These are phyloP conservation scores for Parachaetomium inaequale DNA, from an alignment of 495 filamentous ascomycete genomes.

Conservation along the genomic window DNA sequence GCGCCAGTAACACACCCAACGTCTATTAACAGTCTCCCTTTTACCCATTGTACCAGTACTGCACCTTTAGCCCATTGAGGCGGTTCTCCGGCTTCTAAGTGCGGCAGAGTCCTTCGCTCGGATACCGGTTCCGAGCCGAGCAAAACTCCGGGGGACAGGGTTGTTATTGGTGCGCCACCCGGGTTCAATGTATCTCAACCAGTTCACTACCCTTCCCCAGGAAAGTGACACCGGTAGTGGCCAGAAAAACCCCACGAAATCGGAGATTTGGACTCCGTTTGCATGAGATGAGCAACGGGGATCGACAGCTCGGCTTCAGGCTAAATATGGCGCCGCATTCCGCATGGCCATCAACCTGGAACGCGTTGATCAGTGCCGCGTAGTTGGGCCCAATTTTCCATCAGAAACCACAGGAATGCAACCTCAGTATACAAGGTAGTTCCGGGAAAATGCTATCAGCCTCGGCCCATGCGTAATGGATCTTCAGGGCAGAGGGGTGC, in stretches of 20 bases:
- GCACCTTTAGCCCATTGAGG: not conserved
- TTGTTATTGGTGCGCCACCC: not conserved
- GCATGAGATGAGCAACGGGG: not conserved
- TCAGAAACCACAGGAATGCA: not conserved
- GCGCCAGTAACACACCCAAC: not conserved
- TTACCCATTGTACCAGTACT: not conserved
- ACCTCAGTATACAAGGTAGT: not conserved
- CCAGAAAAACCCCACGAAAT: constrained; percentile 1
- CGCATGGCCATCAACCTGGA: not conserved
- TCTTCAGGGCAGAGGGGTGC: not conserved
- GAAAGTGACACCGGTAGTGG: not conserved
- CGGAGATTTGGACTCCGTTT: not conserved
- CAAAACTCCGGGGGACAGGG: not conserved
- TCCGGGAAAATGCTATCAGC: not conserved
- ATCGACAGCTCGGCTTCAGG: not conserved
- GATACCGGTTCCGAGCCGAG: not conserved
- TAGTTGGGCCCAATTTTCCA: not conserved
- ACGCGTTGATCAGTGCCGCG: not conserved
- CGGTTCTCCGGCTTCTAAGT: not conserved
- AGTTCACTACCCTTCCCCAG: not conserved
- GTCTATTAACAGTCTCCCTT: not conserved
- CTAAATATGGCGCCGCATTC: not conserved
- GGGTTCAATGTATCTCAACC: not conserved
- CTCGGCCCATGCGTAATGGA: not conserved
- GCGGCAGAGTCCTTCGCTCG: not conserved